Evolutionary conservation across 2,329 filamentous ascomycete genomes (phyloP), one percentile per base, ranked within the genome.

Genomic region (Fusarium buxicola): DNA sequence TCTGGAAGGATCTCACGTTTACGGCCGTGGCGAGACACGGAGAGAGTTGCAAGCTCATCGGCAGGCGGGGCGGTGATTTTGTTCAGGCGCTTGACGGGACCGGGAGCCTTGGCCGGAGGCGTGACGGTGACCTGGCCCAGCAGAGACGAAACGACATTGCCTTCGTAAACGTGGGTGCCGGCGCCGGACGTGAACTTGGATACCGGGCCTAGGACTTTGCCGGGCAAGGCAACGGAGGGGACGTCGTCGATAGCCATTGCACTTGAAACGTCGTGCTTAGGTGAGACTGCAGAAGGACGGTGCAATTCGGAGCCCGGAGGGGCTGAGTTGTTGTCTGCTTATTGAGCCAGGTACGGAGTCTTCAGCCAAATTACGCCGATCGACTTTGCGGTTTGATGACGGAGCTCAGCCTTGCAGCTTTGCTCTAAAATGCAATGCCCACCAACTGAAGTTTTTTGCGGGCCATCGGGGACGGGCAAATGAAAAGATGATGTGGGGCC

Each of bases 131-230:
- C 86, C 35, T 85, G 84, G 43, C 94, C 94, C 45, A 93, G 85
- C 60, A 97, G 88, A 16, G 94, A 97, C 58, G 94, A 89, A 75
- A 90, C 90, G 68, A 97, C 86, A 56, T 89, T 85, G 62, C 86
- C 83, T 63, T 90, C 83, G 78, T 92, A 85, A 65, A 96, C 82
- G 76, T 98, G 92, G 0, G 93, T 97, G 65, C 94, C 95, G 10
- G 91, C 82, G 12, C 94, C 94, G 25, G 92, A 85, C 35, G 84
- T 78, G 77, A 90, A 94, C 66, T 87, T 85, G 52, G 84, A 81
- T 15, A 83, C 77, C 15, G 89, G 79, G 27, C 91, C 94, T 35
- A 99, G 86, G 40, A 88, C 80, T 74, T 95, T 91, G 74, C 95
- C 95, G 10, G 95, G 95, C 43, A 96, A 84, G 51, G 89, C 91